phyloP scores from a whole-genome alignment of 805 yeast genomes.

The Vanderwaltozyma polyspora region DNA sequence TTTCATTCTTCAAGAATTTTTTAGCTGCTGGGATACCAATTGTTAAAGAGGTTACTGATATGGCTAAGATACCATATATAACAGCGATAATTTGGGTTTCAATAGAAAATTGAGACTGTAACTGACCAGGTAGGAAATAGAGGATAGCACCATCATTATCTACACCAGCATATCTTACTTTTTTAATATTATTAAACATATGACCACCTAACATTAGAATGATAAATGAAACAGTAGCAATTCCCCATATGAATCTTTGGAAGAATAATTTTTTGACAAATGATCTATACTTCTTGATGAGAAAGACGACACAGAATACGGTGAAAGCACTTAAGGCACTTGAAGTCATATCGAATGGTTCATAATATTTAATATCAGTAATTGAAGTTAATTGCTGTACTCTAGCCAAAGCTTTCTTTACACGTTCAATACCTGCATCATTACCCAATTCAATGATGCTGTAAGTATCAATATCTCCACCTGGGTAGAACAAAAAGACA shows the following conservation, averaged over 20 bases:
- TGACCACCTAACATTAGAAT: slow-evolving; percentile 76
- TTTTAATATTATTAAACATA: slow-evolving; percentile 86
- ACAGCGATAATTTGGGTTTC: slow-evolving; percentile 83
- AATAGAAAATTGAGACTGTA: slow-evolving; percentile 67
- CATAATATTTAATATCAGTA: slow-evolving; percentile 23
- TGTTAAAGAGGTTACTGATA: slow-evolving; percentile 46
- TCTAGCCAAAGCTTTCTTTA: slow-evolving; percentile 19
- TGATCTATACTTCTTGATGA: slow-evolving; percentile 24
- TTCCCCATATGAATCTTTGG: slow-evolving; percentile 63
- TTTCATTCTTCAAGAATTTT: slow-evolving; percentile 21
- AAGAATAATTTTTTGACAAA: slow-evolving; percentile 32
- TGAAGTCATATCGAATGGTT: slow-evolving; percentile 31
- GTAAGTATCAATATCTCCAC: slow-evolving; percentile 28
- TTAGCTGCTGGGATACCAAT: slow-evolving; percentile 38
- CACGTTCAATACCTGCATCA: slow-evolving; percentile 28
- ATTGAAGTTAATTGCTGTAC: slow-evolving; percentile 17
- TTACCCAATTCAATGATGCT: slow-evolving; percentile 26
- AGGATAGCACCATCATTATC: slow-evolving; percentile 32
- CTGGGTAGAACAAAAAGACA: slow-evolving; percentile 50
- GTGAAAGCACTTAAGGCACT: slow-evolving; percentile 25
- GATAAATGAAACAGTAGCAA: slow-evolving; percentile 45
- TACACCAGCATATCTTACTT: slow-evolving; percentile 42
- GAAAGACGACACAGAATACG: slow-evolving; percentile 28
- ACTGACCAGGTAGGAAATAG: slow-evolving; percentile 51
- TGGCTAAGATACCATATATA: slow-evolving; percentile 57